A percentile compares a stretch with the other conserved stretches of the same genome.
Conservation (phyloP, 2,329 filamentous ascomycete species). For the Cercospora janseana region DNA sequence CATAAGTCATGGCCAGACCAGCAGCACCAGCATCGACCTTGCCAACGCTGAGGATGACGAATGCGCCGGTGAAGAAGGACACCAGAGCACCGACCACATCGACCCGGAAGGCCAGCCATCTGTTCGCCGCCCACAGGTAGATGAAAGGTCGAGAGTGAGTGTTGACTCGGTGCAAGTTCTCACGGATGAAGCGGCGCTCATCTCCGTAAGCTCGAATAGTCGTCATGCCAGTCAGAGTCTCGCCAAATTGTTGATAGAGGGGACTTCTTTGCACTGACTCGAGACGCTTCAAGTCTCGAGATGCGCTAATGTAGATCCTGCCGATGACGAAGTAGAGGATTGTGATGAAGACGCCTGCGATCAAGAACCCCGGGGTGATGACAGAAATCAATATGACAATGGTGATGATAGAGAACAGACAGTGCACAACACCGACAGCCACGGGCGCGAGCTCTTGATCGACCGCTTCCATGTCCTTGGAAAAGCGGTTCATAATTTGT, state of each 20-base stretch:
- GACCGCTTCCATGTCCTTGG: conserved; percentile 90
- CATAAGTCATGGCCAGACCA: conserved; percentile 91
- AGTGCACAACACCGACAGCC: conserved; percentile 72
- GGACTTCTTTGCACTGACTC: conserved; percentile 94
- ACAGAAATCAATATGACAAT: conserved; percentile 82
- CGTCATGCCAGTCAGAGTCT: conserved; percentile 90
- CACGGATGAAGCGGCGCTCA: conserved; percentile 85
- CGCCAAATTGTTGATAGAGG: conserved; percentile 95
- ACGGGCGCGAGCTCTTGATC: conserved; percentile 95
- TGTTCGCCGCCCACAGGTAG: conserved; percentile 92
- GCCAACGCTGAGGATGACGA: conserved; percentile 80
- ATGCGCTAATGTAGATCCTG: conserved; percentile 83
- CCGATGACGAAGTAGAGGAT: conserved; percentile 79
- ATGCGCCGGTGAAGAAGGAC: conserved; percentile 87
- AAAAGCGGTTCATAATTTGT: conserved; percentile 97
- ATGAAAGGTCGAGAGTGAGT: conserved; percentile 90
- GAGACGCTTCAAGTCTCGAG: conserved; percentile 90
- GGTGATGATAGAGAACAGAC: conserved; percentile 69
- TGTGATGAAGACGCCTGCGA: conserved; percentile 82
- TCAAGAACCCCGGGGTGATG: conserved; percentile 87
- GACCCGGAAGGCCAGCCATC: conserved; percentile 92
- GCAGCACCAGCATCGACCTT: conserved; percentile 86
- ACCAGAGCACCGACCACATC: conserved; percentile 89
- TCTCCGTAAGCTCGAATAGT: conserved; percentile 97
- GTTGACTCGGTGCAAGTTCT: conserved; percentile 86